Evolutionary conservation across 345 rosid genomes (phyloP).

Genomic region (Dovyalis caffra): DNA sequence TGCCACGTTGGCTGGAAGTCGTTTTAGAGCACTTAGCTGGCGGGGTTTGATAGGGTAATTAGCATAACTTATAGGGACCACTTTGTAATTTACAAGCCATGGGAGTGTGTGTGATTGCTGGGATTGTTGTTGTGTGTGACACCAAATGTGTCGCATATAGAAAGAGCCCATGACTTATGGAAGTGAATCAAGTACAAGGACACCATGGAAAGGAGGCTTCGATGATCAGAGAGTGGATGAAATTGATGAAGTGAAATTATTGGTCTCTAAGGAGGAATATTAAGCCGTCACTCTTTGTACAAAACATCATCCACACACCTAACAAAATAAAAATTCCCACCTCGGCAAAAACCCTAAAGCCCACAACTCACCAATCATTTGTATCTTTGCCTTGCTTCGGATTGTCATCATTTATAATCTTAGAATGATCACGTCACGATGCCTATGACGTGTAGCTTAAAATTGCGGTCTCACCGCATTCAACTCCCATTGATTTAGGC

Average conservation of each 20-base stretch:
- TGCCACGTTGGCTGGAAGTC: conserved; percentile 15
- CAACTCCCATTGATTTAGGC: conserved; percentile 31
- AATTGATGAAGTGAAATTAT: conserved; percentile 24
- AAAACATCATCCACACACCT: conserved; percentile 24
- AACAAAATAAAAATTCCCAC: conserved; percentile 23
- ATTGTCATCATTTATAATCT: conserved; percentile 3
- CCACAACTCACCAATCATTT: conserved; percentile 30
- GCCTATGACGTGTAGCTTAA: conserved; percentile 25
- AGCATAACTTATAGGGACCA: not conserved
- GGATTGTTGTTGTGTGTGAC: not conserved
- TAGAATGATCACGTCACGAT: conserved; percentile 27
- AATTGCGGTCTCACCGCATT: conserved; percentile 21
- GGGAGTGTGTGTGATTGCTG: not conserved
- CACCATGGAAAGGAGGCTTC: not conserved
- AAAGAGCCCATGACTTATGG: conserved; percentile 21
- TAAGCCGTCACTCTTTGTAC: conserved; percentile 61
- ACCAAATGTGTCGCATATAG: conserved; percentile 3
- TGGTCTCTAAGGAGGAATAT: conserved; percentile 37
- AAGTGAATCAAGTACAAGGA: conserved; percentile 17
- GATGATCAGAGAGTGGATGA: too few relatives aligned
- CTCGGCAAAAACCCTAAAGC: conserved; percentile 37
- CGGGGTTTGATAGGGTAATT: not conserved
- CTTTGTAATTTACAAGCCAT: not conserved
- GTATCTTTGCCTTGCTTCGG: conserved; percentile 19
- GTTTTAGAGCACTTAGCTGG: not conserved